phyloP scores from a whole-genome alignment of 495 filamentous ascomycete species.

The Hypoxylon fragiforme region DNA sequence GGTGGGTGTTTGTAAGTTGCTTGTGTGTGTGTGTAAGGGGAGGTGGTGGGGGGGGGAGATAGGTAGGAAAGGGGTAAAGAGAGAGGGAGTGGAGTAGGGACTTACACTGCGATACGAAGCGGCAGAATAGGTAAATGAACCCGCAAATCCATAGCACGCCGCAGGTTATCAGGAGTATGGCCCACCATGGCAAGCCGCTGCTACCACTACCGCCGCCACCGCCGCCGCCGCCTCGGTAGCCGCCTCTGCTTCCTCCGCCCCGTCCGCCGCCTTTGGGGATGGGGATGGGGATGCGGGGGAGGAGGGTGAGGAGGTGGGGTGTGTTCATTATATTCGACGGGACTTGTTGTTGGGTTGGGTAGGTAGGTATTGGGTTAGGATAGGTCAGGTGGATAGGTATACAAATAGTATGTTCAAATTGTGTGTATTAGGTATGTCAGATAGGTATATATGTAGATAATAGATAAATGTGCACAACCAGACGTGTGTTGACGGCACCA shows the following conservation, averaged over 20 bases:
- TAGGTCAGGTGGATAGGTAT: too few relatives aligned
- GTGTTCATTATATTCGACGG: too few relatives aligned
- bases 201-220: neutral
- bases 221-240: conserved; percentile 2
- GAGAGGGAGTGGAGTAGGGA: neutral
- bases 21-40: neutral
- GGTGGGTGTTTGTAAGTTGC: too few relatives aligned
- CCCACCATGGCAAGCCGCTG: conserved; percentile 8
- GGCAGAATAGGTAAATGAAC: conserved; percentile 5
- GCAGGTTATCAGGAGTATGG: conserved; percentile 5
- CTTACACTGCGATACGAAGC: conserved; percentile 10
- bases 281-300: too few relatives aligned
- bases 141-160: conserved; percentile 10
- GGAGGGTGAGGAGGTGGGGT: conserved; percentile 5
- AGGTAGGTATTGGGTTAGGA: too few relatives aligned
- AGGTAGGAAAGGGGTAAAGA: neutral
- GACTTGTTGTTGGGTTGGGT: too few relatives aligned
- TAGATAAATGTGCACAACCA: too few relatives aligned
- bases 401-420: too few relatives aligned
- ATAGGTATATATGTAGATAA: too few relatives aligned
- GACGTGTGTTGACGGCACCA: too few relatives aligned
- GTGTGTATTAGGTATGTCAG: too few relatives aligned
- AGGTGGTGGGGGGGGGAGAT: neutral
- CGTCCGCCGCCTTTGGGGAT: conserved; percentile 16
- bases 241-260: neutral